Evolutionary conservation across 305 asterid species (phyloP), one percentile per base, ranked within the genome.

Genomic region (Ilex paraguariensis): DNA sequence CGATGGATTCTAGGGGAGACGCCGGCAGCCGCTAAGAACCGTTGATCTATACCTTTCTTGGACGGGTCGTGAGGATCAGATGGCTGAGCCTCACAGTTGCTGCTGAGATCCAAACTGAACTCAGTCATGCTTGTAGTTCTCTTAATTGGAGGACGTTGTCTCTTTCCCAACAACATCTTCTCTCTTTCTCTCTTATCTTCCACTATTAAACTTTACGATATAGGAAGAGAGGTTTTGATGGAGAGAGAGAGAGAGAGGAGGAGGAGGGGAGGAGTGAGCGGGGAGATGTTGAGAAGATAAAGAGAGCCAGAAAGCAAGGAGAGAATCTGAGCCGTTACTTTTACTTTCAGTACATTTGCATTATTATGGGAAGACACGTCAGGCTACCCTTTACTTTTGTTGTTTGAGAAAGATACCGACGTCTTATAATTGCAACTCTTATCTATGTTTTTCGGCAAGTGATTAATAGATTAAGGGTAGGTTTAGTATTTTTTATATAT

Each of bases 101-200:
- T 0, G 95, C 77, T 78, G 62, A 81, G 67, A 70, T 81, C 93
- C 61, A 86, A 61, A 59, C 75, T 72, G 79, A 90, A 85, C 78
- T 86, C 87, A 7, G 79, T 86, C 95, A 84, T 82, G 79, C 96
- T 88, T 0, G 95, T 80, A 14, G 98, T 88, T 67, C 98, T 88
- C 83, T 88, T 84, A 66, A 91, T 84, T 52, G 93, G 89, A 11
- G 93, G 96, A n/a, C 90, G 81, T 7, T 65, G 67, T 66, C 90
- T 88, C 85, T 84, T 90, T 57, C 95, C 96, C 16, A 87, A 52
- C 90, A 87, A 77, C 81, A 75, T 75, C 42, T 70, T 62, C 44
- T 31, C 32, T 57, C 57, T 45, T 12, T 54, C 52, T 49, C 28
- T 52, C n/a, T n/a, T 7, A 11, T 4, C 13, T 57, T 46, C 11